These are phyloP conservation scores for Linaria vulgaris DNA, from an alignment of 257 asterid species.

Conservation along the genomic window DNA sequence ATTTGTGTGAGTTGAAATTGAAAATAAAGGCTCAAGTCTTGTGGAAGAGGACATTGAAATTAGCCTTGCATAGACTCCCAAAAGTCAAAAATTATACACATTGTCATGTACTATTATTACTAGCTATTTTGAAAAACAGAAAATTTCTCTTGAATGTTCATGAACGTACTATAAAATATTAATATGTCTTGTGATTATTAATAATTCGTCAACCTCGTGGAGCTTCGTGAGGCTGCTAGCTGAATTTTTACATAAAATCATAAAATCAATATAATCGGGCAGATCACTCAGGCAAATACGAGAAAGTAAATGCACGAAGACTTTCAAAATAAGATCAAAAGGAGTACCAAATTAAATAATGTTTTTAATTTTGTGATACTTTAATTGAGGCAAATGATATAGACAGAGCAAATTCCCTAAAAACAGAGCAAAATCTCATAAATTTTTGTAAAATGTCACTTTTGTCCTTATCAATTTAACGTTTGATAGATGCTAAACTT, in stretches of 20 bases:
- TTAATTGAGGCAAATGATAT: no score
- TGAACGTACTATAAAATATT: no score
- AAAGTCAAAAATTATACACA: neutral
- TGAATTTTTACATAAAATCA: neutral
- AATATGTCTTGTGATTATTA: neutral
- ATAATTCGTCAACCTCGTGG: neutral
- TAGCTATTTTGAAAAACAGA: slow-evolving; percentile 20
- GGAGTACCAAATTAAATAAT: neutral
- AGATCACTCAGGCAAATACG: neutral
- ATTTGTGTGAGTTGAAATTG: slow-evolving; percentile 10
- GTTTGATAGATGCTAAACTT: no score
- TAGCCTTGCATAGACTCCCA: neutral
- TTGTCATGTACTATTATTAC: neutral
- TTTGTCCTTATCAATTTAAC: no score
- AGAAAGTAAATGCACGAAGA: neutral
- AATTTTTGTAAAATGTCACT: no score
- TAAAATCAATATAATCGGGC: neutral
- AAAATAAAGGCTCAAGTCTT: slow-evolving; percentile 15
- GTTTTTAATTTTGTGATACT: no score
- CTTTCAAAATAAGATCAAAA: neutral
- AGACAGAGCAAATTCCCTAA: no score
- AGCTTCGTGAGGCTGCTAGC: no score
- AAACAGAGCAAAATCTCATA: no score
- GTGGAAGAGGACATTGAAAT: slow-evolving; percentile 16
- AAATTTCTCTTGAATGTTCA: neutral